Base-by-base conservation (phyloP, 1,284 basidiomycete genomes). In the Puccinia novopanici region DNA sequence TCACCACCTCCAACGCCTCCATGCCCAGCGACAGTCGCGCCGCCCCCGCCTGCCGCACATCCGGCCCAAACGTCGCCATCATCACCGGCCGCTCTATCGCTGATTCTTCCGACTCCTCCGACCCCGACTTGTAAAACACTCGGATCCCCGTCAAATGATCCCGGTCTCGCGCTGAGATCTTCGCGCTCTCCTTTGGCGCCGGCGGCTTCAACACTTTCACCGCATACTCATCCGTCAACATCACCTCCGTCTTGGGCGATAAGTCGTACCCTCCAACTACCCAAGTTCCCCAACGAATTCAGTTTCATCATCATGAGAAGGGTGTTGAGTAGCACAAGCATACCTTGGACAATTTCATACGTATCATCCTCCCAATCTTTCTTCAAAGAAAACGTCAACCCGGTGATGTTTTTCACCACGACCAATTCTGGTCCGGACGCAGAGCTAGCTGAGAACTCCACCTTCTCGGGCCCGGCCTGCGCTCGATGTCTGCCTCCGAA, bases 51-150 rank as follows among this genome's bases (percentile, higher is more conserved):
- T 30, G 6, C 27, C 57, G 17, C 22, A 80, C 70, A 30, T 80
- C 78, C 24, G 78, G 59, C 22, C 78, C 78, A 42, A 80, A 80
- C 19, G 61, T 68, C 0, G 78, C 70, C 59, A 61, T 65, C 78
- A 80, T 80, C 27, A 68, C 78, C n/a, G 52, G 24, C 50, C 61
- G 59, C 24, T n/a, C 12, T 22, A 77, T 77, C 63, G 34, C n/a
- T n/a, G n/a, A 17, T 4, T 52, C 30, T 34, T 54, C 27, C 15
- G 10, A 17, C 27, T 24, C n/a, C 12, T 45, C 45, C 40, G 27
- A 3, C 45, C 24, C 19, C n/a, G 24, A 52, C 45, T 71, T 57
- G 22, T 71, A 61, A 8, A 13, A 30, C 1, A 79, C 42, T n/a
- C 54, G 54, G 40, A 79, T 61, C 17, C 67, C 77, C 17, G 77